Evolutionary conservation across 2,329 filamentous ascomycete genomes (phyloP), one percentile per base, ranked within the genome.

Genomic region (Colletotrichum melonis): DNA sequence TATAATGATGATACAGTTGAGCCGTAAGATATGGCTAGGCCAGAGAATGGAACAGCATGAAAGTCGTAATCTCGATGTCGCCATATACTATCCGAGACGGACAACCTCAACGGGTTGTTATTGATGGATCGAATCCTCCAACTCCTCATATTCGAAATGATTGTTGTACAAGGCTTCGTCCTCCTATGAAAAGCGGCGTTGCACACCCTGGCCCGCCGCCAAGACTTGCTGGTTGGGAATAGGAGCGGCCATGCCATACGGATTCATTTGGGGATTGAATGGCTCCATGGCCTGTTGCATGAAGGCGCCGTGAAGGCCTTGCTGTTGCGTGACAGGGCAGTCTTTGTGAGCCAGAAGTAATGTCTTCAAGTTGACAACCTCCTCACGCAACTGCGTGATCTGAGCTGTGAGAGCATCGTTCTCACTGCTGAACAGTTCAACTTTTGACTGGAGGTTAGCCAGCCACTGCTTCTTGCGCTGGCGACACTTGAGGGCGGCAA

Each of bases 401-500:
- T 97, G 96, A 3, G 92, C 88, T 22, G 92, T 94, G 42, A 99
- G 88, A 1, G 91, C 91, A 79, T 99, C 97, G 76, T 98, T 98
- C 83, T 99, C 97, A 1, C 89, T 92, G 75, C 93, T 95, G 80
- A 95, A 98, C 76, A 97, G 88, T 82, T 99, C 97, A 19, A 98
- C 96, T 83, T 98, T 98, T 69, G 91, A 91, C 82, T 99, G 97
- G 1, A 99, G 88, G 77, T 98, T 98, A 38, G 94, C 94, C 71
- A 98, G 90, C 97, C 97, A 99, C 81, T 98, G 97, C 88, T 99
- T 99, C 88, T 99, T 99, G 24, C 97, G 91, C 83, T 99, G 97
- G 74, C 97, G 93, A 83, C 97, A 99, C 81, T 99, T 99, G 73
- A 99, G 88, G 3, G 97, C 97, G 75, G 97, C 97, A 76, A 99